phyloP scores from a whole-genome alignment of 2,329 filamentous ascomycete genomes.

The Trichophyton benhamiae region DNA sequence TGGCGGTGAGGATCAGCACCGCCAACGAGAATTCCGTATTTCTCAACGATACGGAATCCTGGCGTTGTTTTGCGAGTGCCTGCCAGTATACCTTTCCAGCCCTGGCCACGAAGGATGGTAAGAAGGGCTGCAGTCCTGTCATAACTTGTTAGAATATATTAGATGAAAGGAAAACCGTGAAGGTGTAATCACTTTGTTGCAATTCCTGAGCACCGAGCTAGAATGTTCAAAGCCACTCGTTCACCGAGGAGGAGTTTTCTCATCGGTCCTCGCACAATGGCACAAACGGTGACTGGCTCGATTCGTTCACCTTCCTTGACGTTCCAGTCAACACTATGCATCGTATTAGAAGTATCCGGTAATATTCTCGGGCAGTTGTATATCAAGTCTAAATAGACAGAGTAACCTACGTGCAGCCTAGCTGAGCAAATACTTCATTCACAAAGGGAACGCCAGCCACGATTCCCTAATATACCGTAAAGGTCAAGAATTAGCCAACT shows the following conservation, averaged over 20 bases:
- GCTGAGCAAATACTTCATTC: slow-evolving; percentile 79
- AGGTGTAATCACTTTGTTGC: slow-evolving; percentile 48
- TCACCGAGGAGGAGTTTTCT: slow-evolving; percentile 80
- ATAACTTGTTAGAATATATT: slow-evolving; percentile 12
- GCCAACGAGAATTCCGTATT: slow-evolving; percentile 93
- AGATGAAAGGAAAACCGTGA: not conserved
- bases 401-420: slow-evolving; percentile 57
- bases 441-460: slow-evolving; percentile 91
- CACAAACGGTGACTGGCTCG: slow-evolving; percentile 52
- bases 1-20: slow-evolving; percentile 86
- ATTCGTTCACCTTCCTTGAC: slow-evolving; percentile 61
- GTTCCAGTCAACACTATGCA: slow-evolving; percentile 66
- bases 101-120: slow-evolving; percentile 43
- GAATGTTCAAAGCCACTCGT: slow-evolving; percentile 78
- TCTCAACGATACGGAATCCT: slow-evolving; percentile 88
- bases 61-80: slow-evolving; percentile 96
- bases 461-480: slow-evolving; percentile 46
- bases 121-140: slow-evolving; percentile 37
- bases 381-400: not conserved
- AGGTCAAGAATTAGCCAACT: not conserved
- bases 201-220: slow-evolving; percentile 83
- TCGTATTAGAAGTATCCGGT: slow-evolving; percentile 2
- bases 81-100: slow-evolving; percentile 74
- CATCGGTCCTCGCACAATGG: slow-evolving; percentile 75
- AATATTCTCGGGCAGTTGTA: not conserved